Conservation (phyloP, 2,329 filamentous ascomycete species). For the Talaromyces sp. region DNA sequence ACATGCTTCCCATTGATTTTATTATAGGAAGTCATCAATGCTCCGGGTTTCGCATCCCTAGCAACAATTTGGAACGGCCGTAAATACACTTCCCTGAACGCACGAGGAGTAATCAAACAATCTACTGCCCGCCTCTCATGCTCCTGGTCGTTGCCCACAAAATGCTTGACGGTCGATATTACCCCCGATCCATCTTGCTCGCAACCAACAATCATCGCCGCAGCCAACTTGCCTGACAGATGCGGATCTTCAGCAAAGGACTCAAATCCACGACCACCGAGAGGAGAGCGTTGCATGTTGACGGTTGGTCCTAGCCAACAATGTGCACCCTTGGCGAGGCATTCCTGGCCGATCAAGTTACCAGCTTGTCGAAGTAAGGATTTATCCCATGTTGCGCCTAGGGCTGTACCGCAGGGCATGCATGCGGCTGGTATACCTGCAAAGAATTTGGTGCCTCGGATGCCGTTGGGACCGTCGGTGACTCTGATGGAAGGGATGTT, state of each 20-base stretch:
- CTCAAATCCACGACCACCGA: slow-evolving; percentile 81
- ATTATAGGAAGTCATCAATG: slow-evolving; percentile 61
- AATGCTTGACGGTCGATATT: slow-evolving; percentile 69
- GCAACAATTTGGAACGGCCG: slow-evolving; percentile 63
- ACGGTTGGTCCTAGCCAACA: slow-evolving; percentile 74
- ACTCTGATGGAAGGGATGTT: slow-evolving; percentile 65
- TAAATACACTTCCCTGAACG: slow-evolving; percentile 62
- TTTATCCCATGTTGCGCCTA: slow-evolving; percentile 76
- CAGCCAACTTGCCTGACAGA: slow-evolving; percentile 70
- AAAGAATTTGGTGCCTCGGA: slow-evolving; percentile 67
- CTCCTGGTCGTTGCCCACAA: slow-evolving; percentile 49
- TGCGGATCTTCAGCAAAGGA: slow-evolving; percentile 81
- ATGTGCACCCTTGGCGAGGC: slow-evolving; percentile 69
- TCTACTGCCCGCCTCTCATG: slow-evolving; percentile 44
- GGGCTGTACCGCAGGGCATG: slow-evolving; percentile 74
- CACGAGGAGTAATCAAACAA: slow-evolving; percentile 49
- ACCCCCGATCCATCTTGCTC: slow-evolving; percentile 52
- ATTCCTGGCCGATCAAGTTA: slow-evolving; percentile 67
- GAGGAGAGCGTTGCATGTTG: slow-evolving; percentile 76
- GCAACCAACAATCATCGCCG: slow-evolving; percentile 68
- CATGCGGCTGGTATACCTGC: slow-evolving; percentile 70
- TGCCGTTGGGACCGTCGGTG: slow-evolving; percentile 69
- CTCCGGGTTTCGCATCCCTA: slow-evolving; percentile 54
- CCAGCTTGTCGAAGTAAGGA: slow-evolving; percentile 68
- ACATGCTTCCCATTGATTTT: slow-evolving; percentile 55